Base-by-base conservation (phyloP, 202 grass and related monocot genomes). In the Schoenoplectus tabernaemontani region DNA sequence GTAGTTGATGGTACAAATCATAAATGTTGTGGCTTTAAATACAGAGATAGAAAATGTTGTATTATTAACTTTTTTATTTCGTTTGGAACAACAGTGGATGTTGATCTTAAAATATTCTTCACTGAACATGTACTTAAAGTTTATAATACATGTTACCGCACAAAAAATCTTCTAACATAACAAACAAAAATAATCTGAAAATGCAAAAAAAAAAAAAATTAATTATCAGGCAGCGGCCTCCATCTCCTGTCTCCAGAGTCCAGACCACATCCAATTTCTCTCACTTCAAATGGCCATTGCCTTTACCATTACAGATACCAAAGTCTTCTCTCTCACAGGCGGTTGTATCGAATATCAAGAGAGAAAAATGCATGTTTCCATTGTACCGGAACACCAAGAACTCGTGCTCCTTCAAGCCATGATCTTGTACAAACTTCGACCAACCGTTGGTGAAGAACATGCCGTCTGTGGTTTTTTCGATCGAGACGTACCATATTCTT, bases 371-470 rank as follows among this genome's bases (percentile, higher is more conserved):
- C 84, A 89, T 76, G 81, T 70, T 78, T 78, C 91, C 91, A 19
- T 93, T 88, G 82, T 94, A 90, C 4, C 86, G 89, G 77, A 94
- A 97, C 20, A 93, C 94, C 77, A 92, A 72, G 89, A 97, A 97
- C 47, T 97, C 94, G 15, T 88, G 78, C 61, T 90, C 89, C 23
- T 69, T 80, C 59, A 97, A 82, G 26, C 69, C 59, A 79, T 97
- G 91, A 47, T 92, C 94, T 68, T 83, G 83, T 77, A 90, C 91
- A 76, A 97, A 97, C 69, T 87, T 81, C 44, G 76, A 13, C 91
- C 94, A 94, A 3, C 94, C 91, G 0, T 80, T 72, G 12, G 87
- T 77, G 81, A 94, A 89, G 89, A 93, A 97, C 64, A 83, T 85
- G 65, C 86, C 89, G 43, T 89, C 82, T 38, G 46, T 48, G 0